Evolutionary conservation across 768 basidiomycete genomes (phyloP).

Genomic region (Lactarius vividus): DNA sequence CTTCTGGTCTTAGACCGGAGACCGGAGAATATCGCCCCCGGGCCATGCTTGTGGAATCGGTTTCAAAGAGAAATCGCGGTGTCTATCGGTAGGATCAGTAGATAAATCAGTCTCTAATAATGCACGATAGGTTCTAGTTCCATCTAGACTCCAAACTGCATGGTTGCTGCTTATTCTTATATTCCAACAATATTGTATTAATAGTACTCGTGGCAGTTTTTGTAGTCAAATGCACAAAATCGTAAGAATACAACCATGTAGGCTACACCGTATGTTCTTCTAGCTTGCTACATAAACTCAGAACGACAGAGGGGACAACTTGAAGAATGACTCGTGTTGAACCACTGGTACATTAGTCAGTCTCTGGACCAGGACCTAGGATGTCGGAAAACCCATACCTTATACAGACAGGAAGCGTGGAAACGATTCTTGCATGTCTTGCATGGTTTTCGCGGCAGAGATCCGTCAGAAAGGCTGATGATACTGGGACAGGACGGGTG

Average conservation of each 20-base stretch:
- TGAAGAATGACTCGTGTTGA: constrained; percentile 83
- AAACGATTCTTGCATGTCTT: constrained; percentile 93
- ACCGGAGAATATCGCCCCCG: not conserved
- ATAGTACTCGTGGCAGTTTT: not conserved
- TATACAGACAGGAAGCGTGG: constrained; percentile 89
- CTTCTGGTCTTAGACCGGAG: not conserved
- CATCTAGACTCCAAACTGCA: not conserved
- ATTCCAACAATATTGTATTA: not conserved
- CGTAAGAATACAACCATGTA: not conserved
- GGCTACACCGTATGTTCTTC: not conserved
- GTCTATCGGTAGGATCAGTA: not conserved
- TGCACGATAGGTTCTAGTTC: not conserved
- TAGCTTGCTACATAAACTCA: constrained; percentile 54
- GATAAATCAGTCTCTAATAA: not conserved
- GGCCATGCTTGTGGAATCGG: not conserved
- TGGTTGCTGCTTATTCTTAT: not conserved
- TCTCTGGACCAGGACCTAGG: not conserved
- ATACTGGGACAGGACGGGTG: constrained; percentile 49
- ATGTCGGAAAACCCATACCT: constrained; percentile 44
- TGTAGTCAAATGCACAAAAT: not conserved
- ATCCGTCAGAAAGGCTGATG: constrained; percentile 86
- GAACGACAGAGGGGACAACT: constrained; percentile 90
- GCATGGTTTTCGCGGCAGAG: constrained; percentile 86
- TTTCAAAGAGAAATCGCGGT: too few species aligned
- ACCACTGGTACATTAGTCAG: constrained; percentile 58